A percentile compares a stretch with the other conserved stretches of the same genome.
phyloP scores from a whole-genome alignment of 164 flowering plant genomes.

The Dillenia turbinata region DNA sequence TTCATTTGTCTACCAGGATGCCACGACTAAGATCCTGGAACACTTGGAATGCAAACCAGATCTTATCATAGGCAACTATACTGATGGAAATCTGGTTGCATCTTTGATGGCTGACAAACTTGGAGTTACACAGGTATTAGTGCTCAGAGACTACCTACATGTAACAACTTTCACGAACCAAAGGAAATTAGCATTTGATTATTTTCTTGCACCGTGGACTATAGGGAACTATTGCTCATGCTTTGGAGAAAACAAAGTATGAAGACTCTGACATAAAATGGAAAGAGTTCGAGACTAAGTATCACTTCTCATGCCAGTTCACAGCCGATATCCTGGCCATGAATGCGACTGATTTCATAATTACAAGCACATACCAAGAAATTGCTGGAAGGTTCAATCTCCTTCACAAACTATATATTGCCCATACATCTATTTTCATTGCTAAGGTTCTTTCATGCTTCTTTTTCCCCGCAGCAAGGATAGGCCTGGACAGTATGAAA shows the following conservation, averaged over 20 bases:
- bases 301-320: constrained; percentile 94
- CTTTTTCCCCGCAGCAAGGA: constrained; percentile 52
- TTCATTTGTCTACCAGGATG: constrained; percentile 45
- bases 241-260: constrained; percentile 94
- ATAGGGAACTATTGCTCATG: constrained; percentile 96
- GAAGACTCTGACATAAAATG: constrained; percentile 89
- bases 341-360: constrained; percentile 91
- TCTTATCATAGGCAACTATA: constrained; percentile 88
- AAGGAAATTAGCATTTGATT: too few relatives aligned
- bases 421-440: too few relatives aligned
- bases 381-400: constrained; percentile 79
- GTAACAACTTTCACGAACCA: too few relatives aligned
- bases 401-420: too few relatives aligned
- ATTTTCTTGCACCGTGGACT: too few relatives aligned
- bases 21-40: constrained; percentile 58
- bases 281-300: constrained; percentile 78
- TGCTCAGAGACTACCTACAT: too few relatives aligned
- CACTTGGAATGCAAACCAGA: constrained; percentile 86
- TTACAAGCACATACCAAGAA: constrained; percentile 97
- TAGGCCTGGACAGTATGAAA: constrained; percentile 93
- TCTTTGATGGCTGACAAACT: constrained; percentile 83
- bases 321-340: constrained; percentile 88
- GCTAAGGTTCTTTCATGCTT: not conserved
- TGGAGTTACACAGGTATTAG: constrained; percentile 67
- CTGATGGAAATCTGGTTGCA: constrained; percentile 89